These are phyloP conservation scores for Chenopodium berlandieri DNA, from an alignment of 148 eudicot genomes.

Conservation along the genomic window DNA sequence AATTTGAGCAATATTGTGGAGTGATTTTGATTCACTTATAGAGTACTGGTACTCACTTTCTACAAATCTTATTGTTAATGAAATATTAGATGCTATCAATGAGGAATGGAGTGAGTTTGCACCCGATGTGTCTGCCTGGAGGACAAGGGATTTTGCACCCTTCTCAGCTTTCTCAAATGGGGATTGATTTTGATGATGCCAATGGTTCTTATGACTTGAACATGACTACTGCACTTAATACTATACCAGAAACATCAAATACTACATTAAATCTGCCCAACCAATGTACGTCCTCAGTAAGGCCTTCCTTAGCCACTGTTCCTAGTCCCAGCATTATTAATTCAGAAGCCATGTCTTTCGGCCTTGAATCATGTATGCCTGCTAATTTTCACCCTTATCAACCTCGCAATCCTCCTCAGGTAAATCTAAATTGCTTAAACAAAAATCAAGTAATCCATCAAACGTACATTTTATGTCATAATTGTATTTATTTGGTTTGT, in stretches of 20 bases:
- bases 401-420: constrained; percentile 37
- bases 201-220: constrained; percentile 28
- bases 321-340: constrained; percentile 23
- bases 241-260: constrained; percentile 29
- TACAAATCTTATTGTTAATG: neutral
- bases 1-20: neutral
- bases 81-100: constrained; percentile 68
- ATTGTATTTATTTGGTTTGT: constrained; percentile 14
- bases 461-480: too few species aligned
- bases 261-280: constrained; percentile 30
- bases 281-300: constrained; percentile 29
- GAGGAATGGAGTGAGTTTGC: constrained; percentile 76
- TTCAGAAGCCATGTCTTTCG: constrained; percentile 31
- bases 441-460: neutral
- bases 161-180: constrained; percentile 47
- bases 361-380: constrained; percentile 32
- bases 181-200: constrained; percentile 37
- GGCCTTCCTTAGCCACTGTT: constrained; percentile 29
- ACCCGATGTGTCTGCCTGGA: constrained; percentile 67
- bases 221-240: constrained; percentile 23
- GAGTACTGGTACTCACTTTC: neutral
- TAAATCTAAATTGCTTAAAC: constrained; percentile 16
- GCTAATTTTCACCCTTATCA: constrained; percentile 31
- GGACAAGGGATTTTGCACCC: constrained; percentile 51
- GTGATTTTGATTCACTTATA: neutral